phyloP scores from a whole-genome alignment of 108 stramenopile genomes.

The Nitzschia sp. region DNA sequence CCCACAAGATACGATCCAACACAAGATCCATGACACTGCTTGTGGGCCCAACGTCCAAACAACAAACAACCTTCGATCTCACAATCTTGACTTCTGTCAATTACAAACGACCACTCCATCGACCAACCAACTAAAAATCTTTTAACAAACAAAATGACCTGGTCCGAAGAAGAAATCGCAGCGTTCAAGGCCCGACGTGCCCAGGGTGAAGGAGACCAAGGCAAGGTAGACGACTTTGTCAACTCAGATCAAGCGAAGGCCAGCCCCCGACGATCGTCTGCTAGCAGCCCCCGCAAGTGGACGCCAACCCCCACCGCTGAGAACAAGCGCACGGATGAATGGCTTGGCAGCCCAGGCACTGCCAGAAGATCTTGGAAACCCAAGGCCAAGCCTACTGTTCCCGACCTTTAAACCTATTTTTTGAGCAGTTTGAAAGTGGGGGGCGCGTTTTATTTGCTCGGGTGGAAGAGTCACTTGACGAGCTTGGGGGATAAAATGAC shows the following conservation, averaged over 20 bases:
- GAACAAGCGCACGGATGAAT: conserved; percentile 13
- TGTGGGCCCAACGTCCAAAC: no score
- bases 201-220: conserved; percentile 14
- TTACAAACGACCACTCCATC: background rate
- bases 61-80: no score
- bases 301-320: conserved; percentile 18
- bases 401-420: conserved; percentile 10
- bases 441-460: no score
- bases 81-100: background rate
- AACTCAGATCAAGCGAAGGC: background rate
- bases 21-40: no score
- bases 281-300: conserved; percentile 20
- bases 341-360: conserved; percentile 8
- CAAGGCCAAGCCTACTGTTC: conserved; percentile 18
- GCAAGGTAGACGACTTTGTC: conserved; percentile 22
- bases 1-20: no score
- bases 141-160: conserved; percentile 10
- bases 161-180: conserved; percentile 20
- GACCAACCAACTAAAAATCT: background rate
- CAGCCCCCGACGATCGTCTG: conserved; percentile 6
- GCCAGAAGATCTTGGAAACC: conserved; percentile 18
- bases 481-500: no score
- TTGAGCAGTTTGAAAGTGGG: no score
- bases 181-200: conserved; percentile 22
- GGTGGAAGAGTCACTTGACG: no score